phyloP scores from a whole-genome alignment of 2,329 filamentous ascomycete genomes.

The Aureobasidium sp. region DNA sequence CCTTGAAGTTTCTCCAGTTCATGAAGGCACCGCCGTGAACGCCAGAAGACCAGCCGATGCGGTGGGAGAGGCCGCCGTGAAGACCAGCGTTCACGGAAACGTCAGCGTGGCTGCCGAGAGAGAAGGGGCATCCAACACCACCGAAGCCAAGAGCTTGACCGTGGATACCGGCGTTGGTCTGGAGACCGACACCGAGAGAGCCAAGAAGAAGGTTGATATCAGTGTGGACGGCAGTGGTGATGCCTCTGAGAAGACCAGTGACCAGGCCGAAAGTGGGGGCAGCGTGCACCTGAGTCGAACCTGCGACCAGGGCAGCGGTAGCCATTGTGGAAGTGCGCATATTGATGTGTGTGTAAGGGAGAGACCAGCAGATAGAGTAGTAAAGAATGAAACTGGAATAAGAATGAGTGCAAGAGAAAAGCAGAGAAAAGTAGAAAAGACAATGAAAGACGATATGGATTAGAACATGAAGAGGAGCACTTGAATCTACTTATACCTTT shows the following conservation, averaged over 20 bases:
- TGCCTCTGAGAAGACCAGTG: background rate
- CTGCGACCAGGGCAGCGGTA: conserved; percentile 3
- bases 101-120: background rate
- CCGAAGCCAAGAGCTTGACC: background rate
- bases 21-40: conserved; percentile 10
- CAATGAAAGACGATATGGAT: background rate
- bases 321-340: conserved; percentile 7
- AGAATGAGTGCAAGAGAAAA: background rate
- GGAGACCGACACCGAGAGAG: background rate
- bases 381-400: background rate
- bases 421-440: background rate
- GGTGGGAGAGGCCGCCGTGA: background rate
- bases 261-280: conserved; percentile 6
- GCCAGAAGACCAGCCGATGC: background rate
- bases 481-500: conserved; percentile 5
- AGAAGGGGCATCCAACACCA: conserved; percentile 7
- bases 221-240: background rate
- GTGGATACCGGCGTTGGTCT: background rate
- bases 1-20: conserved; percentile 19
- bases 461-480: background rate
- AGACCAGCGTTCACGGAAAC: conserved; percentile 8
- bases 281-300: conserved; percentile 6
- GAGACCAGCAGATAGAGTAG: background rate
- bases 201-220: background rate
- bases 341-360: background rate